phyloP scores from a whole-genome alignment of 2,329 filamentous ascomycete species.

The Ceratocystis harringtonii region DNA sequence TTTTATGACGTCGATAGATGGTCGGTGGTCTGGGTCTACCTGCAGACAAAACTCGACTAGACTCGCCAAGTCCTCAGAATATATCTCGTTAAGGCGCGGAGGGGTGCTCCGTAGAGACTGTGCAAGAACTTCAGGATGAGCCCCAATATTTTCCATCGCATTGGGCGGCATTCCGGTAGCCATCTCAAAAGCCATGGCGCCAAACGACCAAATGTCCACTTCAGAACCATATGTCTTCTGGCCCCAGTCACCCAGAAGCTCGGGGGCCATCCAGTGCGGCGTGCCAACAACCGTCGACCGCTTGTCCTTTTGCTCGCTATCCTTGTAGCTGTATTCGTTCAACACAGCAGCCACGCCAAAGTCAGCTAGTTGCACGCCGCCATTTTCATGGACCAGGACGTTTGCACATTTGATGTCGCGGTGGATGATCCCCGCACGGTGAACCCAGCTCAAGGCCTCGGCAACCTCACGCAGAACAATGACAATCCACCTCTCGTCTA shows the following conservation, averaged over 20 bases:
- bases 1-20: slow-evolving; percentile 54
- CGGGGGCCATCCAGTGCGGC: slow-evolving; percentile 75
- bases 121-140: slow-evolving; percentile 29
- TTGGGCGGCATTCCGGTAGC: slow-evolving; percentile 64
- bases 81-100: slow-evolving; percentile 56
- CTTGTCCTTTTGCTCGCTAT: slow-evolving; percentile 64
- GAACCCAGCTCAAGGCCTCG: slow-evolving; percentile 52
- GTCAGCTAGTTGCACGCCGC: slow-evolving; percentile 66
- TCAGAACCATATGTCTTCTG: slow-evolving; percentile 45
- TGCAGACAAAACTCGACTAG: slow-evolving; percentile 61
- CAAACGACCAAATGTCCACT: slow-evolving; percentile 75
- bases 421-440: slow-evolving; percentile 53
- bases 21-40: slow-evolving; percentile 51
- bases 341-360: slow-evolving; percentile 60
- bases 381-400: slow-evolving; percentile 62
- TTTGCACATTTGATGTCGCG: slow-evolving; percentile 65
- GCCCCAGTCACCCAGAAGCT: slow-evolving; percentile 47
- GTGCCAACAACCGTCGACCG: slow-evolving; percentile 70
- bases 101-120: slow-evolving; percentile 44
- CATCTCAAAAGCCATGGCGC: slow-evolving; percentile 67
- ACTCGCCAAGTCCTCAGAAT: slow-evolving; percentile 52
- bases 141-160: slow-evolving; percentile 32
- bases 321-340: not conserved
- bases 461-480: slow-evolving; percentile 52
- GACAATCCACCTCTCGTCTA: slow-evolving; percentile 57